These are phyloP conservation scores for Hemisphaericaspora nanyangensis DNA, from an alignment of 805 yeast genomes.

Conservation along the genomic window DNA sequence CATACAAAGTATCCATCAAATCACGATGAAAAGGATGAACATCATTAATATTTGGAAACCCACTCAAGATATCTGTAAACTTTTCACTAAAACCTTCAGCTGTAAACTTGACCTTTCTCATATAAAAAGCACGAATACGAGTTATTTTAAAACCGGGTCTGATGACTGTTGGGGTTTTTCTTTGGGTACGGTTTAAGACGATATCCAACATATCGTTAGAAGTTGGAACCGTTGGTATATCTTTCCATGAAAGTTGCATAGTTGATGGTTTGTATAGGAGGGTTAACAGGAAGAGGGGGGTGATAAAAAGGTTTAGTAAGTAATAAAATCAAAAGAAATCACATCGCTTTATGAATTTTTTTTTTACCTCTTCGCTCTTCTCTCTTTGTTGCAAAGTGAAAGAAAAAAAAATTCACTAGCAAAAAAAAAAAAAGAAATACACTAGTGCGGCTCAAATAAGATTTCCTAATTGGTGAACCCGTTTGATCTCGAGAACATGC, in stretches of 20 bases:
- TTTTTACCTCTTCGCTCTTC: not conserved
- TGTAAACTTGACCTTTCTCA: slow-evolving; percentile 96
- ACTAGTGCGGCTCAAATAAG: no score
- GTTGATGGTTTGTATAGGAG: slow-evolving; percentile 9
- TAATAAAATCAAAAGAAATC: no score
- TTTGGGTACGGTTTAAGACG: slow-evolving; percentile 93
- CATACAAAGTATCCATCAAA: slow-evolving; percentile 95
- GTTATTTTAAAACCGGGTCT: slow-evolving; percentile 95
- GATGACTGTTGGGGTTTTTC: slow-evolving; percentile 98
- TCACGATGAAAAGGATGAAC: slow-evolving; percentile 98
- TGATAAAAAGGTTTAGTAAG: slow-evolving; percentile 1
- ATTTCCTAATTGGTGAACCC: no score
- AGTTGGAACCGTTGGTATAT: slow-evolving; percentile 91
- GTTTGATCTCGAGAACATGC: no score
- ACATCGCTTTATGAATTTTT: not conserved
- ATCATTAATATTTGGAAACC: slow-evolving; percentile 95
- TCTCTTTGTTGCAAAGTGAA: not conserved
- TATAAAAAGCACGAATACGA: slow-evolving; percentile 94
- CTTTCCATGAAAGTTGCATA: slow-evolving; percentile 98
- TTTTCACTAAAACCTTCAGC: slow-evolving; percentile 95
- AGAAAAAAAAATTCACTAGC: no score
- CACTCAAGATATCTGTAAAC: slow-evolving; percentile 75
- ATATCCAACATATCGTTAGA: slow-evolving; percentile 93
- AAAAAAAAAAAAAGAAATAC: no score
- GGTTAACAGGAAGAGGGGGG: not conserved